Percentiles rank a stretch among this genome's conserved stretches.
These are phyloP conservation scores for Fusarium sp. DNA, from an alignment of 2,329 filamentous ascomycete species.

Conservation along the genomic window DNA sequence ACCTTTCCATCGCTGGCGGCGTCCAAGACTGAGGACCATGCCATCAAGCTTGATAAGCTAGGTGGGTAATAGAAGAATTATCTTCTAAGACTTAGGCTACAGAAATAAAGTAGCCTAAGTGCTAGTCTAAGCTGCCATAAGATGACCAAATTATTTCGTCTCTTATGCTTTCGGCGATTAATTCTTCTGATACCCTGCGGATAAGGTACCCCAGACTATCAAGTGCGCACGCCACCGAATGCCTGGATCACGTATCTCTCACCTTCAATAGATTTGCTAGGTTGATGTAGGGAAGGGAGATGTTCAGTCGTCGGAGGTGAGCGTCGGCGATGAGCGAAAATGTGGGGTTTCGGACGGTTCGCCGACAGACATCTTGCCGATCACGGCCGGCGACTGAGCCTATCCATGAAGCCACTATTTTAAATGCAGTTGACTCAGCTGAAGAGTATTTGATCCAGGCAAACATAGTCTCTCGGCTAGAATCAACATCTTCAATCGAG, in stretches of 20 bases:
- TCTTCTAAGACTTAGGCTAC: too few relatives aligned
- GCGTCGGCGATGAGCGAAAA: slow-evolving; percentile 42
- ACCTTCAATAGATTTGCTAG: neutral
- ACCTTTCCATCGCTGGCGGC: neutral
- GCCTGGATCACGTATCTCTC: slow-evolving; percentile 11
- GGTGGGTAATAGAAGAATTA: too few relatives aligned
- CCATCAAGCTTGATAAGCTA: neutral
- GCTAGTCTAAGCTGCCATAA: too few relatives aligned
- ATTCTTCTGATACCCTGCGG: too few relatives aligned
- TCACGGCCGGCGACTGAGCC: neutral
- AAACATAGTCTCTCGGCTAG: too few relatives aligned
- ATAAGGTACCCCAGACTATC: neutral
- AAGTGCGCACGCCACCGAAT: slow-evolving; percentile 9
- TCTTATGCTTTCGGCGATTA: too few relatives aligned
- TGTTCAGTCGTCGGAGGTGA: slow-evolving; percentile 25
- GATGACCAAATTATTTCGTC: too few relatives aligned
- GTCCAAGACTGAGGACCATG: neutral
- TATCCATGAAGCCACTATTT: neutral
- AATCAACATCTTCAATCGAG: neutral
- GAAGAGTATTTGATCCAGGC: too few relatives aligned
- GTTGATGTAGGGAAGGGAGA: neutral
- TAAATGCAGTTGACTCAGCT: neutral
- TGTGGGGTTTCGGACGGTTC: slow-evolving; percentile 17
- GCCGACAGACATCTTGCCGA: neutral
- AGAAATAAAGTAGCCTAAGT: too few relatives aligned